Evolutionary conservation across 2,329 filamentous ascomycete genomes (phyloP).

Genomic region (Claviceps monticola): DNA sequence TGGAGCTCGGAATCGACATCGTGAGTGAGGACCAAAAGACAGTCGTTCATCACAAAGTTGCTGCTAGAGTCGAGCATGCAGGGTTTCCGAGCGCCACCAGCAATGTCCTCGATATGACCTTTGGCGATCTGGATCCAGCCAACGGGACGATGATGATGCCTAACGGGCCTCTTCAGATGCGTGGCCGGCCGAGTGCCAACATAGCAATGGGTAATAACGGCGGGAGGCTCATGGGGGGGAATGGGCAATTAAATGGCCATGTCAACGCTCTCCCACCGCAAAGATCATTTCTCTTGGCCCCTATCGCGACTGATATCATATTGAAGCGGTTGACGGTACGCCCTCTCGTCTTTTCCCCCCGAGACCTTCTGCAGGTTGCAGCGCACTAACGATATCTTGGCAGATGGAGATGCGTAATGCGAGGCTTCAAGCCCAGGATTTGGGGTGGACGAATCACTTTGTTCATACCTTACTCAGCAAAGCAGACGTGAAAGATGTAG

Average conservation of each 20-base stretch:
- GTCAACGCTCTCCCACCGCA: constrained; percentile 53
- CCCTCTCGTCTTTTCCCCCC: neutral
- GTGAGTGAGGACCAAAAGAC: constrained; percentile 98
- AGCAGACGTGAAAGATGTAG: constrained; percentile 47
- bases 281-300: constrained; percentile 73
- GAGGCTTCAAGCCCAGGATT: constrained; percentile 73
- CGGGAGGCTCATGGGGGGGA: constrained; percentile 44
- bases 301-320: constrained; percentile 87
- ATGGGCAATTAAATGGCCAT: constrained; percentile 30
- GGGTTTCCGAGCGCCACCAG: constrained; percentile 64
- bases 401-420: constrained; percentile 80
- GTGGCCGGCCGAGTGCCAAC: constrained; percentile 56
- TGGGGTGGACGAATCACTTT: constrained; percentile 70
- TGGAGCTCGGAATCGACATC: constrained; percentile 95
- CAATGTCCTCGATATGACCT: constrained; percentile 77
- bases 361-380: neutral
- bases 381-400: neutral
- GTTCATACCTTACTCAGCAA: constrained; percentile 63
- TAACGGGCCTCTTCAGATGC: constrained; percentile 53
- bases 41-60: constrained; percentile 95
- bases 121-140: constrained; percentile 78
- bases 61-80: constrained; percentile 90
- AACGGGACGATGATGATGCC: constrained; percentile 60
- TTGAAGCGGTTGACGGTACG: constrained; percentile 47
- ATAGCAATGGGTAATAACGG: constrained; percentile 47